These are phyloP conservation scores for Daedaleopsis nitida DNA, from an alignment of 768 basidiomycete genomes.

Conservation along the genomic window DNA sequence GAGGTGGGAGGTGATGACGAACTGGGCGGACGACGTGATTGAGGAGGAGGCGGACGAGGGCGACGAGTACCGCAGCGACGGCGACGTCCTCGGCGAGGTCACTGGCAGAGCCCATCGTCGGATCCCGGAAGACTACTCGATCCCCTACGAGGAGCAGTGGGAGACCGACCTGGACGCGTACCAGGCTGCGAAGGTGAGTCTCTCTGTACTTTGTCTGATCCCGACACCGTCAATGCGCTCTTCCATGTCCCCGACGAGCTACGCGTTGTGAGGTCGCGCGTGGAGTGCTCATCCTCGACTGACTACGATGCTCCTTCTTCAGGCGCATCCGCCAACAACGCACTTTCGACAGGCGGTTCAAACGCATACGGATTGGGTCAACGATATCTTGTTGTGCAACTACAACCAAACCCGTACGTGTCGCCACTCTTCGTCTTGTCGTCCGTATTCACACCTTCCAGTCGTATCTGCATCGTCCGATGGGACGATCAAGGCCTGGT, in stretches of 20 bases:
- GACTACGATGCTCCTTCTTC: not conserved
- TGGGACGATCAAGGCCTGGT: constrained; percentile 93
- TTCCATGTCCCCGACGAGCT: not conserved
- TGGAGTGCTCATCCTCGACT: not conserved
- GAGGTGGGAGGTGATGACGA: constrained; percentile 82
- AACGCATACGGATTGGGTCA: constrained; percentile 94
- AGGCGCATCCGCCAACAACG: constrained; percentile 41
- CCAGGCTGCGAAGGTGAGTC: constrained; percentile 38
- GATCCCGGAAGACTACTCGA: constrained; percentile 26
- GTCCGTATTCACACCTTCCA: constrained; percentile 20
- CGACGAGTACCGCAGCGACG: constrained; percentile 65
- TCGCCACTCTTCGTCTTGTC: not conserved
- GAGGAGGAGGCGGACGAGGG: constrained; percentile 68
- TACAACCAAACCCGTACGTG: constrained; percentile 80
- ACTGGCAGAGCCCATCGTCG: constrained; percentile 38
- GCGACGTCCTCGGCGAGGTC: constrained; percentile 79
- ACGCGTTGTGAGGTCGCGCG: not conserved
- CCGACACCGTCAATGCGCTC: not conserved
- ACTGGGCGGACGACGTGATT: constrained; percentile 73
- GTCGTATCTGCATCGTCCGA: constrained; percentile 96
- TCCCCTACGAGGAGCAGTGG: constrained; percentile 78
- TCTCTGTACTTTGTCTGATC: not conserved
- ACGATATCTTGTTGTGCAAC: constrained; percentile 91
- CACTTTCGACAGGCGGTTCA: constrained; percentile 88
- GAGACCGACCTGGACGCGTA: constrained; percentile 65